Percentiles rank a stretch among this genome's conserved stretches.
phyloP scores from a whole-genome alignment of 805 yeast species.

The Saccharomycopsis capsularis region DNA sequence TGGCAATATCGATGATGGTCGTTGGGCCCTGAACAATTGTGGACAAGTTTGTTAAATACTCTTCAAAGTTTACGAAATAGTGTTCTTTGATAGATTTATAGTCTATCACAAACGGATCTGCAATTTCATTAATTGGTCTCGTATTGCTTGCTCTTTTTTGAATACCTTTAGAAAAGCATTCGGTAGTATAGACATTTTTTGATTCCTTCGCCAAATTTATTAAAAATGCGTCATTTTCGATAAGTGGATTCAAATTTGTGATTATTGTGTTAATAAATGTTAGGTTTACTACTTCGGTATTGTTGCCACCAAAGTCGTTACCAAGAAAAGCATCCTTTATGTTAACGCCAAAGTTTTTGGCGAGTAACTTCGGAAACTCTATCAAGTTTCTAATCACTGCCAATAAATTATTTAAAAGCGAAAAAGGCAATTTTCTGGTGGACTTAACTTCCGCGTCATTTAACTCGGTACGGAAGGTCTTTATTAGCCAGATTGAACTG shows the following conservation, averaged over 20 bases:
- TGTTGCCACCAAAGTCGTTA: background rate
- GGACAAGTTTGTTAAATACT: slow-evolving; percentile 1
- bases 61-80: slow-evolving; percentile 9
- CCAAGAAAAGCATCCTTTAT: slow-evolving; percentile 7
- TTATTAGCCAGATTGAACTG: slow-evolving; percentile 7
- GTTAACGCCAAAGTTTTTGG: slow-evolving; percentile 1
- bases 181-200: slow-evolving; percentile 27
- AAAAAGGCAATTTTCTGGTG: background rate
- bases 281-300: too few relatives aligned
- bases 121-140: slow-evolving; percentile 36
- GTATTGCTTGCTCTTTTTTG: slow-evolving; percentile 43
- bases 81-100: slow-evolving; percentile 23
- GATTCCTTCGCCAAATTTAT: slow-evolving; percentile 20
- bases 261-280: background rate
- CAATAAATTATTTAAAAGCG: slow-evolving; percentile 2
- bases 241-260: background rate
- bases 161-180: slow-evolving; percentile 32
- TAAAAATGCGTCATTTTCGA: background rate
- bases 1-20: background rate
- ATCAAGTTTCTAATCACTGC: slow-evolving; percentile 2
- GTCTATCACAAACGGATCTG: slow-evolving; percentile 29
- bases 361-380: slow-evolving; percentile 4
- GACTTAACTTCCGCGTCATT: background rate
- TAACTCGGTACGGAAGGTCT: background rate
- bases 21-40: background rate